A percentile compares a stretch with the other conserved stretches of the same genome.
Evolutionary conservation across 306 rosid genomes (phyloP).

Genomic region (Biancaea sappan): DNA sequence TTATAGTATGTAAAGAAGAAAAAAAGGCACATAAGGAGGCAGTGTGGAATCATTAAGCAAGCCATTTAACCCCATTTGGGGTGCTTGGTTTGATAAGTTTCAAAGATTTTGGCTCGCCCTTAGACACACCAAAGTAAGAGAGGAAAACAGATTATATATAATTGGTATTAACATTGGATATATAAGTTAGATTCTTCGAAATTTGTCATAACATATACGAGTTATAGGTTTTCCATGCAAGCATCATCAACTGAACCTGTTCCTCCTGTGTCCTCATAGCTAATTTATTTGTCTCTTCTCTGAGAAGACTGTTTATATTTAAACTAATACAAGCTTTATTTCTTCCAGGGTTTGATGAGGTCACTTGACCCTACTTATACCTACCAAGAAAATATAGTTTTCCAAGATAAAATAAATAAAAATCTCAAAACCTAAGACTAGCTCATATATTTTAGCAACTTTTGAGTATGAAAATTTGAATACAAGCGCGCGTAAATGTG

Average conservation of each 20-base stretch:
- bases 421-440: not conserved
- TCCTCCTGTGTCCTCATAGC: not conserved
- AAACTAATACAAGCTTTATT: not conserved
- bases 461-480: not conserved
- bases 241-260: constrained; percentile 2
- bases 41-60: not conserved
- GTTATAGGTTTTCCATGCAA: not conserved
- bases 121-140: not conserved
- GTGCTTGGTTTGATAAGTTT: not conserved
- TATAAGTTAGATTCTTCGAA: not conserved
- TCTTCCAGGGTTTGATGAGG: not conserved
- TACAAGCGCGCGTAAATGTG: too few relatives aligned
- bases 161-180: not conserved
- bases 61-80: not conserved
- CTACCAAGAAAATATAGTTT: not conserved
- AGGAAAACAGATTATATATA: not conserved
- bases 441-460: not conserved
- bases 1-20: not conserved
- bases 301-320: not conserved
- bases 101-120: not conserved
- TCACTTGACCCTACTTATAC: not conserved
- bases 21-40: not conserved
- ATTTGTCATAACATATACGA: not conserved
- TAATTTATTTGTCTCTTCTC: constrained; percentile 5
- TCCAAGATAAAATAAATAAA: not conserved